Evolutionary conservation across 2,329 filamentous ascomycete genomes (phyloP).

Genomic region (Sporothrix euskadiensis): DNA sequence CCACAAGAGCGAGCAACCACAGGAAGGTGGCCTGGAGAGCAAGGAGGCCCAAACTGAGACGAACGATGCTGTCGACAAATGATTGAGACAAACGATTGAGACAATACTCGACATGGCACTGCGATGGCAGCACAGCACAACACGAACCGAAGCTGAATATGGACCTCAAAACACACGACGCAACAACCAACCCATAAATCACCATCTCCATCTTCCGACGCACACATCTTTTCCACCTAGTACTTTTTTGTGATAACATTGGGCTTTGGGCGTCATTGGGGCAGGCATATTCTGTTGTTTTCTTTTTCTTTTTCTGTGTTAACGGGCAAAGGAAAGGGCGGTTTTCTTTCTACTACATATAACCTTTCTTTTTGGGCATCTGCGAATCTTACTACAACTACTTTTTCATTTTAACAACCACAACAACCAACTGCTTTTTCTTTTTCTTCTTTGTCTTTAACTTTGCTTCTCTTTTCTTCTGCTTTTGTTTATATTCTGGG

Average conservation of each 20-base stretch:
- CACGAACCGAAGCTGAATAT: background rate
- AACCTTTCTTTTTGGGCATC: background rate
- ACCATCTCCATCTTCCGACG: background rate
- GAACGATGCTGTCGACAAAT: background rate
- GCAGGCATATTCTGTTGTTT: background rate
- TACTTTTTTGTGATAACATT: background rate
- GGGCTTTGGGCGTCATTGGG: slow-evolving; percentile 12
- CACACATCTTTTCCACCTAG: background rate
- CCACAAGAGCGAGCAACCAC: background rate
- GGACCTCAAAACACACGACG: background rate
- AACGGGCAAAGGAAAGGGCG: background rate
- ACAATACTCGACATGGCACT: background rate
- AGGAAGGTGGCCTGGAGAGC: background rate
- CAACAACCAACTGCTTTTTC: background rate
- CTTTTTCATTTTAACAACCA: background rate
- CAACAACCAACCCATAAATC: background rate
- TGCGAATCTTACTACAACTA: background rate
- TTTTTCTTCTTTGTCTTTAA: background rate
- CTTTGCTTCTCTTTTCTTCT: background rate
- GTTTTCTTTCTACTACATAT: background rate
- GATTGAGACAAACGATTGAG: background rate
- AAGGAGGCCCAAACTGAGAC: background rate
- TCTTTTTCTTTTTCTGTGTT: no score
- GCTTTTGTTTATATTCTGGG: slow-evolving; percentile 5
- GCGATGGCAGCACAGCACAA: background rate